Base-by-base conservation (phyloP, 768 basidiomycete species). In the Hygrophorus russula region DNA sequence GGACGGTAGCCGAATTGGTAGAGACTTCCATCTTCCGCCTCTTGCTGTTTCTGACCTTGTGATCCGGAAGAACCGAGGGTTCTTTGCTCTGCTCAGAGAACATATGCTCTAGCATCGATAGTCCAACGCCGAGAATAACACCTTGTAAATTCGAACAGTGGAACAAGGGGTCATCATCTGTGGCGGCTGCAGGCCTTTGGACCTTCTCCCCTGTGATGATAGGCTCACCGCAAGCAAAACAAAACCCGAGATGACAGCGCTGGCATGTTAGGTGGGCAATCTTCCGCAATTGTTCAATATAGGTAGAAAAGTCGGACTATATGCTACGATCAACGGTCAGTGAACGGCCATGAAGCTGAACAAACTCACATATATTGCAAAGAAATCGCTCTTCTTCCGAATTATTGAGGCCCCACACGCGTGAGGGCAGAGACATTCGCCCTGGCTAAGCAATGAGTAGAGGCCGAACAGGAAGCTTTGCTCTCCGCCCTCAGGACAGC, bases 131-230 rank as follows among this genome's bases (percentile, higher is more conserved):
- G 4, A 97, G 67, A 49, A 96, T 80, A 11, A 88, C 76, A 31
- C 92, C 93, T 63, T 96, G 85, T 29, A 94, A 58, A 55, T 88
- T 85, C 5, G 87, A 73, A 60, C 92, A 96, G 62, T 96, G 92
- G 56, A 93, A 88, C 46, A 94, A 62, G 10, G 72, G 70, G 43
- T 76, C 73, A 36, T 77, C 73, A 20, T 65, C 60, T 7, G 66
- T 58, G 29, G 67, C 57, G 29, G 63, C 61, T 64, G 57, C 67
- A 55, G 60, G 60, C 39, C 63, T 69, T 53, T 68, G 65, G 20
- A 61, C 61, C 51, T 65, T 73, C 39, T 66, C 64, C 18, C 60
- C 53, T 30, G 70, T 67, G 31, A 74, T 67, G 31, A 74, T 63
- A 18, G 73, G 66, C 61, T 88, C 86, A 18, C 83, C 82, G 50